These are phyloP conservation scores for Pontederia crassipes DNA, from an alignment of 176 grass and related monocot species.

Conservation along the genomic window DNA sequence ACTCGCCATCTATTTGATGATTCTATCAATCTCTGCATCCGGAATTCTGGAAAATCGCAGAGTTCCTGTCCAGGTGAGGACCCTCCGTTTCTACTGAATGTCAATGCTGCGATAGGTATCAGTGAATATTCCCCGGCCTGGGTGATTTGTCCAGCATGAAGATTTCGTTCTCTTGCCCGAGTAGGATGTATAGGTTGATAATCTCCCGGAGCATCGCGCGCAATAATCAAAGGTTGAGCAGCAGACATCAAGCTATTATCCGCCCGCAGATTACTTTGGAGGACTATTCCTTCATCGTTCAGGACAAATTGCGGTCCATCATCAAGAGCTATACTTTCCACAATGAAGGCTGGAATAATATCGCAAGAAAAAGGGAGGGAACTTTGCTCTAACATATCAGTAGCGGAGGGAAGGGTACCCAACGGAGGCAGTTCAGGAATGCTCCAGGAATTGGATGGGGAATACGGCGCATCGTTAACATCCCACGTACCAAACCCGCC, in stretches of 20 bases:
- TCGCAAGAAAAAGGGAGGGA: too few relatives aligned
- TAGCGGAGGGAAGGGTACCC: too few relatives aligned
- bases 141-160: not conserved
- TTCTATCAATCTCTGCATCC: slow-evolving; percentile 11
- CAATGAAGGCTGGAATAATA: not conserved
- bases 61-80: slow-evolving; percentile 4
- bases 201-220: not conserved
- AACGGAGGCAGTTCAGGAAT: too few relatives aligned
- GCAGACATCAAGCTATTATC: too few relatives aligned
- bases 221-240: not conserved
- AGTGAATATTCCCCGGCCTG: not conserved
- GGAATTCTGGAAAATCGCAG: slow-evolving; percentile 1
- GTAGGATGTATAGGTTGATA: not conserved
- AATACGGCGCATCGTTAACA: too few relatives aligned
- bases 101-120: not conserved
- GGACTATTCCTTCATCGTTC: not conserved
- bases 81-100: not conserved
- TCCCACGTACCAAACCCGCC: too few relatives aligned
- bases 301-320: not conserved
- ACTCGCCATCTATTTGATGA: not conserved
- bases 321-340: not conserved
- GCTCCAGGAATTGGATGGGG: too few relatives aligned
- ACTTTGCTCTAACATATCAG: too few relatives aligned
- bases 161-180: not conserved
- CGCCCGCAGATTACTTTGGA: not conserved